Conservation (phyloP, 495 filamentous ascomycete genomes). For the Lophium mytilinum region DNA sequence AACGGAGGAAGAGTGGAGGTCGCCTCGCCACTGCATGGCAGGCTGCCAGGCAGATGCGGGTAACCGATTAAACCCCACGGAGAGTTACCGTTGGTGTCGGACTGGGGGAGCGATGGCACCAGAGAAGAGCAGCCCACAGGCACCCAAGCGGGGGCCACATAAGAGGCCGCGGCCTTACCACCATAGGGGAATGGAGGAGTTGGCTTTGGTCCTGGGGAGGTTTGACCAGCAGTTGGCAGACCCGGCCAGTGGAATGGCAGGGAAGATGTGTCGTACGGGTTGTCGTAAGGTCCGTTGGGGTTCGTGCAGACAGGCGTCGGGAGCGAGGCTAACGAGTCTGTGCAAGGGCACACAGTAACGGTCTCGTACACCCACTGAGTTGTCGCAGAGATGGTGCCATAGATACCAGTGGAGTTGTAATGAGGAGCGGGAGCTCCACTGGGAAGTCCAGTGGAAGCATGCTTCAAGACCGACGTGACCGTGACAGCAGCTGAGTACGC, state of each 20-base stretch:
- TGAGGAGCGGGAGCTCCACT: background rate
- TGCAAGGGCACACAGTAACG: slow-evolving; percentile 5
- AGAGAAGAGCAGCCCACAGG: slow-evolving; percentile 17
- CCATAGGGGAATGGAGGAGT: slow-evolving; percentile 16
- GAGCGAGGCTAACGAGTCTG: background rate
- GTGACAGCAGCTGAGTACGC: slow-evolving; percentile 8
- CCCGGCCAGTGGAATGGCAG: slow-evolving; percentile 16
- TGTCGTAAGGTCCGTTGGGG: slow-evolving; percentile 18
- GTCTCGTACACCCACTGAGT: background rate
- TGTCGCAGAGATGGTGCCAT: background rate
- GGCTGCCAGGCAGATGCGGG: slow-evolving; percentile 17
- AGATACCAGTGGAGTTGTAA: background rate
- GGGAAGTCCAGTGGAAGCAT: background rate
- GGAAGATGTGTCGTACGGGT: slow-evolving; percentile 18
- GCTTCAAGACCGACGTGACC: slow-evolving; percentile 3
- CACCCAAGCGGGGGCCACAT: slow-evolving; percentile 22
- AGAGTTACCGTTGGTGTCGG: slow-evolving; percentile 16
- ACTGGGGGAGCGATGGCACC: slow-evolving; percentile 12
- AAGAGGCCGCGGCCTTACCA: slow-evolving; percentile 3
- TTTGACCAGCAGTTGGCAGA: slow-evolving; percentile 6
- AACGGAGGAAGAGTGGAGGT: slow-evolving; percentile 1
- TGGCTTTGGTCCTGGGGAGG: slow-evolving; percentile 1
- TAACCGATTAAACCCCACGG: slow-evolving; percentile 20
- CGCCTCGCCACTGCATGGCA: background rate
- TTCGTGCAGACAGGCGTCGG: background rate